phyloP scores from a whole-genome alignment of 768 basidiomycete genomes.

The Hirschioporus abietinus region DNA sequence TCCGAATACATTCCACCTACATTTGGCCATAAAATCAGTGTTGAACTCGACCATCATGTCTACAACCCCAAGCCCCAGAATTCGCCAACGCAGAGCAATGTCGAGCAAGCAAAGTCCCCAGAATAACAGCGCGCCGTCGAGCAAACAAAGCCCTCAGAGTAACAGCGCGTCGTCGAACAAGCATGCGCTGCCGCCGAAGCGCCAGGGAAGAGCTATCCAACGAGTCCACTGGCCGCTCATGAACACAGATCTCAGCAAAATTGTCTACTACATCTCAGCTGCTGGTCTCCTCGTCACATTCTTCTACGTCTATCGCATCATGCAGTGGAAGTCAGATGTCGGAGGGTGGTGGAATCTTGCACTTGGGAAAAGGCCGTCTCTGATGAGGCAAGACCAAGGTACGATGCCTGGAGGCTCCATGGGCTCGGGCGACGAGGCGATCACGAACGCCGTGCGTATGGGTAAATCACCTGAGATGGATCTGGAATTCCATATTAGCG shows the following conservation, averaged over 20 bases:
- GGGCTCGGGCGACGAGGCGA: constrained; percentile 10
- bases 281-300: constrained; percentile 36
- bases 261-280: constrained; percentile 45
- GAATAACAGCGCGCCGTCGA: background rate
- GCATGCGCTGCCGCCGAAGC: constrained; percentile 1
- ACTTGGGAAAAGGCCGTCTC: constrained; percentile 31
- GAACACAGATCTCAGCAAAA: constrained; percentile 35
- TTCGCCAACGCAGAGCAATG: background rate
- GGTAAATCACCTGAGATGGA: constrained; percentile 15
- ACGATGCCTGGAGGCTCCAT: constrained; percentile 8
- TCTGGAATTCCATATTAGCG: constrained; percentile 54
- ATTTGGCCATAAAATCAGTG: background rate
- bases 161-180: background rate
- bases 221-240: constrained; percentile 41
- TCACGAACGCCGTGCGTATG: constrained; percentile 6
- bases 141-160: background rate
- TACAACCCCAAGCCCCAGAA: background rate
- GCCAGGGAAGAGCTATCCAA: constrained; percentile 13
- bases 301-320: constrained; percentile 46
- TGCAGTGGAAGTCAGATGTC: constrained; percentile 46
- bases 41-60: background rate
- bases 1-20: background rate
- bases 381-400: constrained; percentile 8
- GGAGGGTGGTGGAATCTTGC: constrained; percentile 60
- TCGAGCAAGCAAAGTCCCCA: background rate